Base-by-base conservation (phyloP, 108 stramenopile species). In the Schizochytrium sp. region DNA sequence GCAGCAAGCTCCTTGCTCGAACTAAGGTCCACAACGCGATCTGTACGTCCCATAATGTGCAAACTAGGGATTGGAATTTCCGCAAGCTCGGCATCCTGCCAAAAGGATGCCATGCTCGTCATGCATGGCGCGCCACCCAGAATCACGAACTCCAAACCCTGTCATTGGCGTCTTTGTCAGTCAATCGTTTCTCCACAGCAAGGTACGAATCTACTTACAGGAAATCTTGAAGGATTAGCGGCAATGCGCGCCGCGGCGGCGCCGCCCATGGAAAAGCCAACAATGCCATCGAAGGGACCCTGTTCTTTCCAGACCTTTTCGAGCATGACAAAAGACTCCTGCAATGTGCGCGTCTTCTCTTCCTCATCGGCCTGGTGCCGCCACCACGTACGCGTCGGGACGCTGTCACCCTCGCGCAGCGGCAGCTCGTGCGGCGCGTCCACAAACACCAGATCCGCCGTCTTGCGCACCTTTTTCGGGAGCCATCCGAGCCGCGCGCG, bases 201-300 rank as follows among this genome's bases (percentile, higher is more conserved):
- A 69, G 10, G 18, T 10, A 41, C 34, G 8, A 69, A 69, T 34
- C 34, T 34, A 69, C 63, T 69, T 69, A 69, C 63, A 12, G 63
- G 63, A 18, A 69, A 69, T 23, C 8, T 69, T 14, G 63, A 69
- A 6, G 63, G 63, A 12, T 23, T 10, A 23, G 47, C 69, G 41
- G 72, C 87, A 6, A 76, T 72, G n/a, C 58, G 25, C 18, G 44
- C 45, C 5, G 72, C 87, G 58, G 23, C 19, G 18, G 89, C 59
- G 47, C n/a, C 89, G 44, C 89, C 89, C 72, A 72, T 72, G 23
- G 72, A 83, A 21, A 89, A 89, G 25, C 72, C 89, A 28, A 89
- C 0, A 6, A 89, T 16, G 72, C 47, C 89, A 18, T 76, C 72
- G 58, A 83, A 89, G 57, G 72, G 89, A 10, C 72, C 89, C 34